phyloP scores from a whole-genome alignment of 306 rosid genomes.

The Neltuma alba region DNA sequence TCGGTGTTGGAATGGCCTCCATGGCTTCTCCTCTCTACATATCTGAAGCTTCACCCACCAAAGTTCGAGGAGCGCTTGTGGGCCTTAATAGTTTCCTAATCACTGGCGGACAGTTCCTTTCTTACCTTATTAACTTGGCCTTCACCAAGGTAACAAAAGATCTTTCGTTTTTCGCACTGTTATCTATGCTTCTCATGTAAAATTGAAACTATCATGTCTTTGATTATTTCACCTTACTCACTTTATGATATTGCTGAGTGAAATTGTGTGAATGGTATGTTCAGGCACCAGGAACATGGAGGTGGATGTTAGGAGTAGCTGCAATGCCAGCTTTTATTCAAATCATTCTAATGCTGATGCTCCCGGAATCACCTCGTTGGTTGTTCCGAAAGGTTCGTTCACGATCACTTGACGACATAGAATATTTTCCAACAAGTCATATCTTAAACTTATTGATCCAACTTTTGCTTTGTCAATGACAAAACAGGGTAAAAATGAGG shows the following conservation, averaged over 20 bases:
- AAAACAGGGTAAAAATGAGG: slow-evolving; percentile 54
- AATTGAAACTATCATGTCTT: background rate
- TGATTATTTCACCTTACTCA: no score
- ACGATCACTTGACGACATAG: background rate
- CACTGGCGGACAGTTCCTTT: slow-evolving; percentile 73
- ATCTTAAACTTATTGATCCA: background rate
- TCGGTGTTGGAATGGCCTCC: slow-evolving; percentile 77
- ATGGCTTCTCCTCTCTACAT: slow-evolving; percentile 75
- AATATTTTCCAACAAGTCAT: background rate
- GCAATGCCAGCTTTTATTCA: slow-evolving; percentile 60
- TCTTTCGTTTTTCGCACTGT: background rate
- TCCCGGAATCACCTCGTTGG: slow-evolving; percentile 81
- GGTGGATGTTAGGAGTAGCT: slow-evolving; percentile 83
- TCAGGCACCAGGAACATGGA: slow-evolving; percentile 66
- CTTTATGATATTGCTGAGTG: background rate
- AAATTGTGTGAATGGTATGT: background rate
- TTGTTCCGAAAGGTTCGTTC: slow-evolving; percentile 54
- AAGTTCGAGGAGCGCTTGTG: slow-evolving; percentile 72
- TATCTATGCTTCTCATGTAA: background rate
- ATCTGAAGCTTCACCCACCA: slow-evolving; percentile 67
- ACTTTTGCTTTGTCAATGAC: background rate
- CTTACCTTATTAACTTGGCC: slow-evolving; percentile 72
- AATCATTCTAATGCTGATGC: slow-evolving; percentile 46
- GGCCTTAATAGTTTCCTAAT: slow-evolving; percentile 63
- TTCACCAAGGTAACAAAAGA: slow-evolving; percentile 48